Percentiles rank a stretch among this genome's conserved stretches.
Evolutionary conservation across 148 eudicot species (phyloP).

Genomic region (Pharnaceum exiguum): DNA sequence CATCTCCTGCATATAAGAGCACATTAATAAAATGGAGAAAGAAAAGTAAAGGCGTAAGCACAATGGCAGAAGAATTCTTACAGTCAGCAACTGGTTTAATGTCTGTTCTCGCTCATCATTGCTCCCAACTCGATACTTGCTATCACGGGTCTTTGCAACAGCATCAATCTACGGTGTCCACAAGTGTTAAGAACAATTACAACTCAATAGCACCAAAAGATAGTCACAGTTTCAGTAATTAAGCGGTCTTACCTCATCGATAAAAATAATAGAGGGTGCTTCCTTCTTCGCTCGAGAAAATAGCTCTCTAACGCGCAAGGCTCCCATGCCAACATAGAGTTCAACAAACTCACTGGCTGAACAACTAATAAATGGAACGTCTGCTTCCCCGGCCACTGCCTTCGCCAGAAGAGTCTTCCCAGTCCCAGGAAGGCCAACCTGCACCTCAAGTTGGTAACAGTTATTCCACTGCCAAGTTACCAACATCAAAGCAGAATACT

Average conservation of each 20-base stretch:
- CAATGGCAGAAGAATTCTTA: constrained; percentile 18
- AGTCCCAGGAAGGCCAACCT: constrained; percentile 99
- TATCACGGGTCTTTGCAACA: constrained; percentile 96
- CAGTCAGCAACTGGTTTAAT: constrained; percentile 88
- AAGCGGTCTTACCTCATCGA: constrained; percentile 67
- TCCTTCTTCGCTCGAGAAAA: constrained; percentile 96
- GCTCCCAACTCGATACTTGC: constrained; percentile 82
- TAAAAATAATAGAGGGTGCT: constrained; percentile 92
- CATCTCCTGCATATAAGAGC: constrained; percentile 70
- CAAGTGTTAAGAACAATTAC: background rate
- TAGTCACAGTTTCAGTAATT: constrained; percentile 1
- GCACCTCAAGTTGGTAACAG: constrained; percentile 32
- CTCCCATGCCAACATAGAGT: constrained; percentile 97
- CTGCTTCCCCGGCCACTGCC: constrained; percentile 99
- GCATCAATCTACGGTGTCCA: constrained; percentile 77
- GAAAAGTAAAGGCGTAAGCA: background rate
- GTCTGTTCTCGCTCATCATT: constrained; percentile 98
- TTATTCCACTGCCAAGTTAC: constrained; percentile 4
- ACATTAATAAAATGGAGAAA: constrained; percentile 5
- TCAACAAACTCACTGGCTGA: constrained; percentile 99
- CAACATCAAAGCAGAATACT: background rate
- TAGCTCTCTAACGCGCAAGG: constrained; percentile 95
- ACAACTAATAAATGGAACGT: constrained; percentile 92
- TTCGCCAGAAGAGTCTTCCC: constrained; percentile 96
- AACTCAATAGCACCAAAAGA: background rate